Conservation (phyloP, 1,139 yeast genomes). For the Magnusiomyces suaveolens region DNA sequence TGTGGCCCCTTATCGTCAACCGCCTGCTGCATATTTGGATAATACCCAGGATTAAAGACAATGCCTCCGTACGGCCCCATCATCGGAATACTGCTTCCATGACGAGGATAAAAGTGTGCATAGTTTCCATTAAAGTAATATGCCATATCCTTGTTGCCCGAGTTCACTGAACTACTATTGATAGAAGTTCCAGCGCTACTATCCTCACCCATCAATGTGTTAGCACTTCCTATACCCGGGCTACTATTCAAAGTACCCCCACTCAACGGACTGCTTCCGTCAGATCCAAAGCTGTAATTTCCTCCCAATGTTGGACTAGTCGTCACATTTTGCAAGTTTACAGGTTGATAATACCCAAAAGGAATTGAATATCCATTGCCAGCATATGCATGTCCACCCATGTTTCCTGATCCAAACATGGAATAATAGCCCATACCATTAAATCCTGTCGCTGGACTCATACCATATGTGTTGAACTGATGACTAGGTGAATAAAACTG, state of each 20-base stretch:
- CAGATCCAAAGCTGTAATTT: not conserved
- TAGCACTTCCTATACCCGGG: not conserved
- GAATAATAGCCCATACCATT: not conserved
- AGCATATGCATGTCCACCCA: not conserved
- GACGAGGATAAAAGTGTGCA: not conserved
- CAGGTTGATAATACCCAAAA: not conserved
- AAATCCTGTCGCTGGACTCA: not conserved
- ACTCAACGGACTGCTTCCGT: not conserved
- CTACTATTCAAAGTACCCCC: not conserved
- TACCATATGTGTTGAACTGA: not conserved
- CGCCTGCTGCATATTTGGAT: not conserved
- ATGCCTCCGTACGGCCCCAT: not conserved
- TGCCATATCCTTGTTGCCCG: not conserved
- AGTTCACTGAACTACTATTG: not conserved
- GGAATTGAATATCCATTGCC: not conserved
- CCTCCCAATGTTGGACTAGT: not conserved
- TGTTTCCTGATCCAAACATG: not conserved
- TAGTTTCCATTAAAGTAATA: not conserved
- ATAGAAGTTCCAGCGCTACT: not conserved
- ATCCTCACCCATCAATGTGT: not conserved
- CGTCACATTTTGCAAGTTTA: not conserved
- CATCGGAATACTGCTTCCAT: not conserved
- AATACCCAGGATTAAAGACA: not conserved
- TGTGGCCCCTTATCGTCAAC: not conserved
- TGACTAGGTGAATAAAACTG: conserved; percentile 1